These are phyloP conservation scores for Trichoderma citrinoviride DNA, from an alignment of 2,329 filamentous ascomycete genomes.

Conservation along the genomic window DNA sequence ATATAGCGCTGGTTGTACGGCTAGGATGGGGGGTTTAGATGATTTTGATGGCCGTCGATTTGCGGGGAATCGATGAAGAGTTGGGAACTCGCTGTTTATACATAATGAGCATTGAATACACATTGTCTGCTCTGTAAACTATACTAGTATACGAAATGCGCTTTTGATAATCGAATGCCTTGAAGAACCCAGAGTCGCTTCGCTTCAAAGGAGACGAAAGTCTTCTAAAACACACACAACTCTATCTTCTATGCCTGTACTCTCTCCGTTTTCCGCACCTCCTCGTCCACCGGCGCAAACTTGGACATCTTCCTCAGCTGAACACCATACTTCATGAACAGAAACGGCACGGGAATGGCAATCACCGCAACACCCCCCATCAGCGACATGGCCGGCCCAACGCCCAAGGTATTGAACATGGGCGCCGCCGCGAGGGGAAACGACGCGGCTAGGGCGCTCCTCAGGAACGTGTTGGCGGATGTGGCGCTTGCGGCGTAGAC, in stretches of 20 bases:
- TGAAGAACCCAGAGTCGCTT: no score
- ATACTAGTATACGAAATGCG: no score
- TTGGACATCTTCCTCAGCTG: background rate
- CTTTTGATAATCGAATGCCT: no score
- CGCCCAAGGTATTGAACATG: background rate
- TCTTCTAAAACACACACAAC: background rate
- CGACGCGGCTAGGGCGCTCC: slow-evolving; percentile 55
- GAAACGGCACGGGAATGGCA: slow-evolving; percentile 8
- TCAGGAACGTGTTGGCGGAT: slow-evolving; percentile 60
- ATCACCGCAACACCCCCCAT: slow-evolving; percentile 5
- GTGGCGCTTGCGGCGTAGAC: slow-evolving; percentile 60
- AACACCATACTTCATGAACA: slow-evolving; percentile 10
- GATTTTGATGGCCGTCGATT: background rate
- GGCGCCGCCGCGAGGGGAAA: slow-evolving; percentile 54
- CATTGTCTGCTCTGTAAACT: no score
- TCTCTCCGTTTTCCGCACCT: background rate
- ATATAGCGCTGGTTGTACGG: background rate
- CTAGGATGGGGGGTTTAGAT: background rate
- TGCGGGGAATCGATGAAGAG: background rate
- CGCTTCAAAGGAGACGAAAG: no score
- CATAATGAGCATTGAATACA: no score
- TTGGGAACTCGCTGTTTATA: background rate
- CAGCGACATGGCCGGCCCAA: slow-evolving; percentile 48
- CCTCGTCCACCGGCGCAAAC: slow-evolving; percentile 2
- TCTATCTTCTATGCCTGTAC: background rate